These are phyloP conservation scores for Protostelium mycophagum DNA, from an alignment of 78 protist species.

Conservation along the genomic window DNA sequence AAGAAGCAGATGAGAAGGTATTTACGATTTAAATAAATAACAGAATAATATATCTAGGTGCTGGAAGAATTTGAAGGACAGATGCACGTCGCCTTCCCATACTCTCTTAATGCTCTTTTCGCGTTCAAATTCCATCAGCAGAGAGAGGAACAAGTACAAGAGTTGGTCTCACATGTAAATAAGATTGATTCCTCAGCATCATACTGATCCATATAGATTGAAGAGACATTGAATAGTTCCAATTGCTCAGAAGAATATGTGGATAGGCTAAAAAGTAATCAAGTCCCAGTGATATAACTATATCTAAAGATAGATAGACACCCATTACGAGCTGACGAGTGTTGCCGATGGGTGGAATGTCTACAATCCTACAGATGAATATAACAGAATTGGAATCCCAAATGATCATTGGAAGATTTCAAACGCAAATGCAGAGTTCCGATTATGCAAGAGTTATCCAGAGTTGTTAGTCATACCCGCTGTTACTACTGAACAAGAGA, in stretches of 20 bases:
- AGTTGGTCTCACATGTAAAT: no score
- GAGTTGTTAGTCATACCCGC: conserved; percentile 55
- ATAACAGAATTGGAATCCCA: conserved; percentile 61
- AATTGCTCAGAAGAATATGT: no score
- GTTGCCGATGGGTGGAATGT: conserved; percentile 52
- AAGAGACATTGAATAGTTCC: no score
- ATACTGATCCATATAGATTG: no score
- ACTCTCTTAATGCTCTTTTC: not conserved
- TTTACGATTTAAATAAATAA: not conserved
- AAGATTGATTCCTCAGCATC: no score
- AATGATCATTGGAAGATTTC: conserved; percentile 65
- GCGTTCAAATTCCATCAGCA: not conserved
- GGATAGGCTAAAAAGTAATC: no score
- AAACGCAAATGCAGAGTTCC: conserved; percentile 39
- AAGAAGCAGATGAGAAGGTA: not conserved
- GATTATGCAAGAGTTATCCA: conserved; percentile 62
- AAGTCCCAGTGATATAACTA: no score
- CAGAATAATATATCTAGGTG: not conserved
- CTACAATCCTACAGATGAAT: conserved; percentile 37
- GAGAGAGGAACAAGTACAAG: not conserved
- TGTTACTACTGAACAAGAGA: conserved; percentile 28
- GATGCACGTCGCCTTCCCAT: not conserved
- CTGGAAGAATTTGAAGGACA: not conserved
- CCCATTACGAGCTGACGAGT: not conserved
- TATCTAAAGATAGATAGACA: no score